phyloP scores from a whole-genome alignment of 179 eudicot species.

The Patellifolia procumbens region DNA sequence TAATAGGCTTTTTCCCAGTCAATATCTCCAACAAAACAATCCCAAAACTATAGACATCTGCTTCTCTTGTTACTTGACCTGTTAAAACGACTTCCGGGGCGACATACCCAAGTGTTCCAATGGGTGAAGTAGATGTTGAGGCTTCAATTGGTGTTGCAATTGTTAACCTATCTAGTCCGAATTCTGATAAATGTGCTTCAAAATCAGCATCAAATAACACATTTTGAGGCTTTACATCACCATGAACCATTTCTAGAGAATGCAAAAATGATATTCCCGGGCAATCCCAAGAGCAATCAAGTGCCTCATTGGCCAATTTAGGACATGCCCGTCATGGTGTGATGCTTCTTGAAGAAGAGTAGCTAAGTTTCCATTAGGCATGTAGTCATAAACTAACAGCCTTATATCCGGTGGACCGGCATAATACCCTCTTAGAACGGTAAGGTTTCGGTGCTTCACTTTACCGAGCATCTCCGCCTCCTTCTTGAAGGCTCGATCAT shows the following conservation, averaged over 20 bases:
- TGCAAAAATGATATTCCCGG: conserved; percentile 60
- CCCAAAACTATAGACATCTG: too few species aligned
- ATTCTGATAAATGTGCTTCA: conserved; percentile 58
- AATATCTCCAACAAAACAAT: too few species aligned
- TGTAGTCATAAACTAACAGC: conserved; percentile 58
- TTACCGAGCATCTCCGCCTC: conserved; percentile 67
- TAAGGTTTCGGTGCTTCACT: conserved; percentile 61
- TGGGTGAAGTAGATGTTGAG: conserved; percentile 46
- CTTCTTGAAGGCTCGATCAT: conserved; percentile 48
- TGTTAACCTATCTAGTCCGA: conserved; percentile 49
- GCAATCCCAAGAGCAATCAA: conserved; percentile 64
- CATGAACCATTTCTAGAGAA: conserved; percentile 49
- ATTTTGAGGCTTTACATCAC: conserved; percentile 68
- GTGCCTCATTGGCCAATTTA: conserved; percentile 79
- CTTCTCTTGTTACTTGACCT: too few species aligned
- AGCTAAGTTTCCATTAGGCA: conserved; percentile 72
- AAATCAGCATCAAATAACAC: conserved; percentile 43
- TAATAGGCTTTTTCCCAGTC: too few species aligned
- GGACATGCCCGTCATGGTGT: conserved; percentile 72
- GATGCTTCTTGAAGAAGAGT: conserved; percentile 70
- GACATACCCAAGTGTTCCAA: too few species aligned
- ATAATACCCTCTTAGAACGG: too few species aligned
- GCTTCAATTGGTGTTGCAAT: conserved; percentile 36
- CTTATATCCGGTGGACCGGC: too few species aligned
- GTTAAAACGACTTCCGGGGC: too few species aligned